Evolutionary conservation across 345 rosid species (phyloP).

Genomic region (Salix caprea): DNA sequence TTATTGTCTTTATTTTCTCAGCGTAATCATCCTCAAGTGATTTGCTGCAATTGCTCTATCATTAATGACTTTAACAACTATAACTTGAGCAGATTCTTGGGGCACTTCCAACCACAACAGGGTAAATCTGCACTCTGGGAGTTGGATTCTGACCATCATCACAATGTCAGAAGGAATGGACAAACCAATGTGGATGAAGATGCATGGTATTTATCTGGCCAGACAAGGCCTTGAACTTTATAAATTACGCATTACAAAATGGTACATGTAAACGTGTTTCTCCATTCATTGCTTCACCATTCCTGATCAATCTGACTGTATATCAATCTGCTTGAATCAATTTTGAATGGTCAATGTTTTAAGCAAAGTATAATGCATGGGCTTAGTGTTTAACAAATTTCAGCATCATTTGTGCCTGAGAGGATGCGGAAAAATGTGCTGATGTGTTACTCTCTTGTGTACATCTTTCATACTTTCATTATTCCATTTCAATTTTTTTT

Average conservation of each 20-base stretch:
- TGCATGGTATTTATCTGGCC: conserved; percentile 50
- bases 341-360: conserved; percentile 15
- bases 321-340: conserved; percentile 5
- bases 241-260: background rate
- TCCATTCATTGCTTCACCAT: background rate
- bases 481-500: background rate
- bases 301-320: background rate
- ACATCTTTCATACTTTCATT: background rate
- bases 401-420: background rate
- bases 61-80: conserved; percentile 4
- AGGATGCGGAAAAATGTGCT: background rate
- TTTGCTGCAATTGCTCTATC: background rate
- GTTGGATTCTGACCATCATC: conserved; percentile 56
- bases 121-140: conserved; percentile 83
- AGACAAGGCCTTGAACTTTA: conserved; percentile 8
- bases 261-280: background rate
- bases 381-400: conserved; percentile 6
- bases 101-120: conserved; percentile 72
- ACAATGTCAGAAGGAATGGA: conserved; percentile 50
- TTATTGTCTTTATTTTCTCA: background rate
- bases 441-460: conserved; percentile 3
- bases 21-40: conserved; percentile 1
- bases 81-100: conserved; percentile 69
- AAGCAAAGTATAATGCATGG: background rate
- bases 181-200: conserved; percentile 50